Conservation (phyloP, 345 rosid genomes). For the Moricandia moricandioides region DNA sequence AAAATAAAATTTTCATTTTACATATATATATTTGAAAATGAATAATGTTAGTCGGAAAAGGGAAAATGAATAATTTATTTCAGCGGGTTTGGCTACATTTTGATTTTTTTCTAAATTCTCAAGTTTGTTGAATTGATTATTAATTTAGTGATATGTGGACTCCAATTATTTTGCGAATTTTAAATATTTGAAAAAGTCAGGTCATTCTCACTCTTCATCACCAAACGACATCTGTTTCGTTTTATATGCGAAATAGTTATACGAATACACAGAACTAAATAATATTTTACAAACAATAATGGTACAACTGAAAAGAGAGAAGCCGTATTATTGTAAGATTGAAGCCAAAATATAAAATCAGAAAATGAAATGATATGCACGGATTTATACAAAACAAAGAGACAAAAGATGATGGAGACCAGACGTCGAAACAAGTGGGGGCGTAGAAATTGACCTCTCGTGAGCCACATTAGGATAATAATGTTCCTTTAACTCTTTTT, state of each 20-base stretch:
- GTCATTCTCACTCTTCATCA: conserved; percentile 24
- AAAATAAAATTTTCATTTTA: neutral
- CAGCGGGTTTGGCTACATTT: too few relatives aligned
- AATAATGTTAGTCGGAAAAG: too few relatives aligned
- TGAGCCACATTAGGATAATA: conserved; percentile 36
- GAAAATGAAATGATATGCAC: conserved; percentile 20
- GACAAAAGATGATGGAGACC: conserved; percentile 32
- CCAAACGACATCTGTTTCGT: conserved; percentile 23
- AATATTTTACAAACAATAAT: conserved; percentile 2
- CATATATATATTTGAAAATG: too few relatives aligned
- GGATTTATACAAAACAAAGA: conserved; percentile 26
- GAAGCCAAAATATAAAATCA: neutral
- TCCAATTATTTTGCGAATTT: conserved; percentile 26
- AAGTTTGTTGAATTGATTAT: too few relatives aligned
- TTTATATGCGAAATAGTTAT: conserved; percentile 12
- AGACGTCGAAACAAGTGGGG: conserved; percentile 42
- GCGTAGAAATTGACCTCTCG: conserved; percentile 35
- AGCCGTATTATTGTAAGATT: conserved; percentile 14
- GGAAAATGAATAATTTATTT: too few relatives aligned
- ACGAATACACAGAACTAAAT: neutral
- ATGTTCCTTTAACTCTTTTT: conserved; percentile 4
- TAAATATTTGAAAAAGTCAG: conserved; percentile 17
- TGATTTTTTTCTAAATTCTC: too few relatives aligned
- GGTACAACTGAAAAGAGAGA: conserved; percentile 15
- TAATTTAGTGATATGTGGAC: conserved; percentile 22